These are phyloP conservation scores for Zygotorulaspora danielsina DNA, from an alignment of 805 yeast species.

Conservation along the genomic window DNA sequence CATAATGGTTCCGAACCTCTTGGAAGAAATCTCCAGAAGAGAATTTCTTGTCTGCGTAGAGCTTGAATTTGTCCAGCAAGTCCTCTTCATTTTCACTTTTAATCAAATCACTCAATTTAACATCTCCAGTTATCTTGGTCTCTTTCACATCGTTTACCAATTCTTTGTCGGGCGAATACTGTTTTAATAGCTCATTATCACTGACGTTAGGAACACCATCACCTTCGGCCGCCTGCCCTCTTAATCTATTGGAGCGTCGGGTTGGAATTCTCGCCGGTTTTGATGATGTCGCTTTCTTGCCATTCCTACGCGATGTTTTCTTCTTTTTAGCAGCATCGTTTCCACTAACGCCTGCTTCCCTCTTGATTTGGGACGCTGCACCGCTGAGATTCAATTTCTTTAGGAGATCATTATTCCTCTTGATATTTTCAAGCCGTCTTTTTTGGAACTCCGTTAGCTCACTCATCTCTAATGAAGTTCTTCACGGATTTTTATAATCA, in stretches of 20 bases:
- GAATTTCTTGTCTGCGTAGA: slow-evolving; percentile 35
- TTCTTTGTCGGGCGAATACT: slow-evolving; percentile 35
- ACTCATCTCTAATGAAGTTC: no score
- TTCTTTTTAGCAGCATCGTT: slow-evolving; percentile 25
- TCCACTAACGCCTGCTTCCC: slow-evolving; percentile 41
- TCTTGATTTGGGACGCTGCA: slow-evolving; percentile 49
- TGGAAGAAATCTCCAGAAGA: slow-evolving; percentile 72
- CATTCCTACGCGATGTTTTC: slow-evolving; percentile 16
- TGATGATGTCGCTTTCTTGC: slow-evolving; percentile 13
- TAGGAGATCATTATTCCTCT: slow-evolving; percentile 72
- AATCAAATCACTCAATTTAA: slow-evolving; percentile 56
- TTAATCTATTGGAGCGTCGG: slow-evolving; percentile 73
- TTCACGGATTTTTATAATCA: not conserved
- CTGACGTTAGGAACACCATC: slow-evolving; percentile 34
- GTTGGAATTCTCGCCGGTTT: slow-evolving; percentile 45
- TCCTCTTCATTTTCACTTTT: slow-evolving; percentile 38
- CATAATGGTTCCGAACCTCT: slow-evolving; percentile 40
- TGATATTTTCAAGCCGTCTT: slow-evolving; percentile 72
- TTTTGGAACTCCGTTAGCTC: slow-evolving; percentile 61
- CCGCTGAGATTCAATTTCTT: slow-evolving; percentile 64
- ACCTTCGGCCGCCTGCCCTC: slow-evolving; percentile 61
- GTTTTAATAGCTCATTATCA: slow-evolving; percentile 21
- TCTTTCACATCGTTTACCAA: slow-evolving; percentile 49
- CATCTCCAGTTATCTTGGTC: slow-evolving; percentile 61
- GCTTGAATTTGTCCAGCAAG: slow-evolving; percentile 31